These are phyloP conservation scores for Arthroderma uncinatum DNA, from an alignment of 2,329 filamentous ascomycete species.

Conservation along the genomic window DNA sequence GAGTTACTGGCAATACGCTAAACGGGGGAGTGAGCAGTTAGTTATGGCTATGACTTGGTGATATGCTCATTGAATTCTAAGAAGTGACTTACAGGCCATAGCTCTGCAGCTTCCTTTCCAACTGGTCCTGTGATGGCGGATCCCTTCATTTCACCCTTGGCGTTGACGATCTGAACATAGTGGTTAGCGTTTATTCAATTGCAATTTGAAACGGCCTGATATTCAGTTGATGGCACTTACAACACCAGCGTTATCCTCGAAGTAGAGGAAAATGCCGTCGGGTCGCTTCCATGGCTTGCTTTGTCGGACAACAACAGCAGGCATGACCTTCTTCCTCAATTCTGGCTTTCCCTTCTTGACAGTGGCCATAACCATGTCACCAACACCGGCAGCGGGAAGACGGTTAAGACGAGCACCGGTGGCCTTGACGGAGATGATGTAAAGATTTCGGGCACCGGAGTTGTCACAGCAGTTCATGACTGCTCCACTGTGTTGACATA, in stretches of 20 bases:
- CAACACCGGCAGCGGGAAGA: conserved; percentile 91
- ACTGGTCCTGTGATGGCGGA: conserved; percentile 98
- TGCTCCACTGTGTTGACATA: conserved; percentile 58
- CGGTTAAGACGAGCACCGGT: conserved; percentile 96
- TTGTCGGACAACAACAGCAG: conserved; percentile 96
- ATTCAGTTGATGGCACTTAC: conserved; percentile 45
- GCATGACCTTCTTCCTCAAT: conserved; percentile 99
- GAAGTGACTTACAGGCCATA: conserved; percentile 74
- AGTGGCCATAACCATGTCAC: conserved; percentile 99
- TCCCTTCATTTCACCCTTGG: conserved; percentile 99
- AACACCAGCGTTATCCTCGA: conserved; percentile 99
- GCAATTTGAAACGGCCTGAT: neutral
- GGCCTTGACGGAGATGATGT: conserved; percentile 99
- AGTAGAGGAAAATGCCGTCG: conserved; percentile 98
- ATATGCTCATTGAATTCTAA: neutral
- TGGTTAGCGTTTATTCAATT: neutral
- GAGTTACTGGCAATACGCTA: conserved; percentile 99
- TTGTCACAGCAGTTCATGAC: conserved; percentile 99
- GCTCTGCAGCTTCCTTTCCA: conserved; percentile 98
- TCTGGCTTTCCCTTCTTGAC: conserved; percentile 99
- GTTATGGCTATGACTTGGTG: neutral
- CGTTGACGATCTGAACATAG: conserved; percentile 77
- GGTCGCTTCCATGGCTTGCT: conserved; percentile 98
- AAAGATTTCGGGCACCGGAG: conserved; percentile 95
- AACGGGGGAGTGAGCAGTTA: neutral